Conservation (phyloP, 345 rosid genomes). For the Salix viminalis region DNA sequence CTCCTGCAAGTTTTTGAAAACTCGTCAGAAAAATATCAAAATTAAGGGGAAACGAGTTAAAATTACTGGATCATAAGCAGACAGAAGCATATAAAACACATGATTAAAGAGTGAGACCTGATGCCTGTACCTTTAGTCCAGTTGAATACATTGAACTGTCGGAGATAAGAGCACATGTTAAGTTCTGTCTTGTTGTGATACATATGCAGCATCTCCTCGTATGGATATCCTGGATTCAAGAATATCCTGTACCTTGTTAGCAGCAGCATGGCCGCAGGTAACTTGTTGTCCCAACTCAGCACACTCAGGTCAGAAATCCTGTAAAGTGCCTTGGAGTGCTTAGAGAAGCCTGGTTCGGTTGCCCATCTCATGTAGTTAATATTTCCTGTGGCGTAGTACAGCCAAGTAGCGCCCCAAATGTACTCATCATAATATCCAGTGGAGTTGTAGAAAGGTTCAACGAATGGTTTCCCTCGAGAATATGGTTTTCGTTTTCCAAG, state of each 20-base stretch:
- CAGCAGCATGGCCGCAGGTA: slow-evolving; percentile 88
- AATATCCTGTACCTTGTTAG: slow-evolving; percentile 68
- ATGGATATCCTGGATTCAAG: slow-evolving; percentile 74
- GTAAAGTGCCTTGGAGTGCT: slow-evolving; percentile 52
- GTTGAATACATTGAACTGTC: slow-evolving; percentile 56
- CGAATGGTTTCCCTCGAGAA: slow-evolving; percentile 36
- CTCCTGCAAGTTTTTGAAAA: slow-evolving; percentile 40
- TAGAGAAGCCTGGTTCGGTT: slow-evolving; percentile 49
- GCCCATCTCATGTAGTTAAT: slow-evolving; percentile 47
- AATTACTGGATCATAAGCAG: background rate
- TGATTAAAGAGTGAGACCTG: background rate
- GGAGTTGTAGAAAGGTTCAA: slow-evolving; percentile 63
- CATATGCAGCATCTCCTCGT: slow-evolving; percentile 70
- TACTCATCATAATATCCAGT: slow-evolving; percentile 69
- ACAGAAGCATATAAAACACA: background rate
- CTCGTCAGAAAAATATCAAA: background rate
- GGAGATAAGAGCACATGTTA: slow-evolving; percentile 76
- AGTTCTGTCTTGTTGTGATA: slow-evolving; percentile 66
- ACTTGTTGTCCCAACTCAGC: slow-evolving; percentile 75
- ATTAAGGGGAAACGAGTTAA: background rate
- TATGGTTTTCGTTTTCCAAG: slow-evolving; percentile 38
- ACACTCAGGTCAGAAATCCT: slow-evolving; percentile 33
- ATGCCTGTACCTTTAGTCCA: slow-evolving; percentile 52
- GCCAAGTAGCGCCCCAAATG: slow-evolving; percentile 85
- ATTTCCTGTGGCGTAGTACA: slow-evolving; percentile 87